These are phyloP conservation scores for Monilinia fructigena DNA, from an alignment of 2,329 filamentous ascomycete species.

Conservation along the genomic window DNA sequence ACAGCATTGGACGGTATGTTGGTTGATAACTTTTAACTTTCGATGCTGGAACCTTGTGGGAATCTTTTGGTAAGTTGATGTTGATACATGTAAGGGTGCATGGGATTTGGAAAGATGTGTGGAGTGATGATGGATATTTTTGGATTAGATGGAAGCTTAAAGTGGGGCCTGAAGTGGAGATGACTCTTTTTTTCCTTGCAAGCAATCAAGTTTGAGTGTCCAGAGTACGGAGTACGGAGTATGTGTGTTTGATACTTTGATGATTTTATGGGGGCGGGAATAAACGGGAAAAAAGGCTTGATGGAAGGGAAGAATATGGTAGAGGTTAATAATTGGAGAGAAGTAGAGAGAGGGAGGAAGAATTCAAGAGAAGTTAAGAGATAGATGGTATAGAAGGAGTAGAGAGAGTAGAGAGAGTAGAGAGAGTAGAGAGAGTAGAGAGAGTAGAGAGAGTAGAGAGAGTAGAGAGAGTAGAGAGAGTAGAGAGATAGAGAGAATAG, in stretches of 20 bases:
- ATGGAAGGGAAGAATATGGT: too few species aligned
- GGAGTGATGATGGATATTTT: slow-evolving; percentile 10
- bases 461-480: too few species aligned
- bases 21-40: background rate
- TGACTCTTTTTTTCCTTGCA: background rate
- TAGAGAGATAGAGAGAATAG: too few species aligned
- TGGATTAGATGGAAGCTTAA: background rate
- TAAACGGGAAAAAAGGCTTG: background rate
- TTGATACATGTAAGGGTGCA: background rate
- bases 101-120: slow-evolving; percentile 6
- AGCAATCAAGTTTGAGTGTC: background rate
- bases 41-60: background rate
- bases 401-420: too few species aligned
- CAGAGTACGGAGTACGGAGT: too few species aligned
- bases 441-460: too few species aligned
- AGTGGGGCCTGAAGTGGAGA: background rate
- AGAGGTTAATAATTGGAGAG: too few species aligned
- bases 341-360: background rate
- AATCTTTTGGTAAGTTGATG: background rate
- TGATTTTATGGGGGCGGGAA: background rate
- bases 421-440: too few species aligned
- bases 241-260: background rate
- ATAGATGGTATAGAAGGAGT: background rate
- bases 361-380: background rate
- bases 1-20: too few species aligned